phyloP scores from a whole-genome alignment of 1,284 basidiomycete species.

The Exobasidium rhododendri region DNA sequence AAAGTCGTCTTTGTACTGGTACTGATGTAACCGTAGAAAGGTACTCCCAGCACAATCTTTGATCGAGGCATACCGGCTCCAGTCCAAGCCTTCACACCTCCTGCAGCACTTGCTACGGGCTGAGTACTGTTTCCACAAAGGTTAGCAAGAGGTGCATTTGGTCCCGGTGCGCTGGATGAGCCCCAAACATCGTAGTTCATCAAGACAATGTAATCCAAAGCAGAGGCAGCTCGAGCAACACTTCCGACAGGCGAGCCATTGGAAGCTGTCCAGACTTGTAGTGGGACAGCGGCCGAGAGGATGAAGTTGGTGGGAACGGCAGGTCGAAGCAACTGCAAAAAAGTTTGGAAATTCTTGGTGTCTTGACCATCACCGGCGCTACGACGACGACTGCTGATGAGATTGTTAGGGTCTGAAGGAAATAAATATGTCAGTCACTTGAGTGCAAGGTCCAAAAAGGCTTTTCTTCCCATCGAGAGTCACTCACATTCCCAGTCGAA shows the following conservation, averaged over 20 bases:
- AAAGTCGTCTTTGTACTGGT: constrained; percentile 19
- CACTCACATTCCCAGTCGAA: constrained; percentile 66
- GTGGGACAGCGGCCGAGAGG: constrained; percentile 40
- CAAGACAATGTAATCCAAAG: constrained; percentile 42
- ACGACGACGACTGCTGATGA: constrained; percentile 2
- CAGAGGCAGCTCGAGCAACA: constrained; percentile 30
- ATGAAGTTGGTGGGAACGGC: constrained; percentile 57
- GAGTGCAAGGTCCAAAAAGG: too few relatives aligned
- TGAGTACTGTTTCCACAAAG: constrained; percentile 43
- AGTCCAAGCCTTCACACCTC: constrained; percentile 39
- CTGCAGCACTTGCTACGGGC: constrained; percentile 36
- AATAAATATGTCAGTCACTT: too few relatives aligned
- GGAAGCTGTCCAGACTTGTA: constrained; percentile 25
- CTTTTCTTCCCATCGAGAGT: too few relatives aligned
- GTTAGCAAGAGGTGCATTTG: constrained; percentile 45
- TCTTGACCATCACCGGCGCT: constrained; percentile 20
- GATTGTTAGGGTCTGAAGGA: constrained; percentile 18
- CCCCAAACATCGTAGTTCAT: constrained; percentile 53
- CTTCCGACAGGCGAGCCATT: constrained; percentile 30
- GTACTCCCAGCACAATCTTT: constrained; percentile 45
- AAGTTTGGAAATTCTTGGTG: constrained; percentile 40
- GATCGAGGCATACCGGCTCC: constrained; percentile 41
- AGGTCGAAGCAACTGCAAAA: constrained; percentile 53
- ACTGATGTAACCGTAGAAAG: constrained; percentile 43
- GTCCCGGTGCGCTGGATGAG: constrained; percentile 25